Conservation (phyloP, 2,329 filamentous ascomycete genomes). For the Apiospora kogelbergensis region DNA sequence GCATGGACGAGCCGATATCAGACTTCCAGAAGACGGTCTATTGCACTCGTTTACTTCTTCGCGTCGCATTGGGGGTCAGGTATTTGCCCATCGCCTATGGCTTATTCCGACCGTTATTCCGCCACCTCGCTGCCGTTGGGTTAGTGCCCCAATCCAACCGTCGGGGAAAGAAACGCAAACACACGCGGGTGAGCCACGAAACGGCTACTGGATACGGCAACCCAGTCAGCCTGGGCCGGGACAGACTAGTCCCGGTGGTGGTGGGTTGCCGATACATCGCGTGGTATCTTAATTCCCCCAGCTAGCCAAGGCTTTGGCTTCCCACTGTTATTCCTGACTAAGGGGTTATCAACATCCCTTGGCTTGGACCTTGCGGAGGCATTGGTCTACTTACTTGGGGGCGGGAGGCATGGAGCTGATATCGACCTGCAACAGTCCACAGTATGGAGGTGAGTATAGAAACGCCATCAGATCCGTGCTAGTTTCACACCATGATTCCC, state of each 20-base stretch:
- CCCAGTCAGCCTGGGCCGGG: not conserved
- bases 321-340: constrained; percentile 1
- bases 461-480: not conserved
- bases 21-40: not conserved
- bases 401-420: not conserved
- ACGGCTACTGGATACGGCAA: not conserved
- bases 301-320: not conserved
- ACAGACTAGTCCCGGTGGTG: not conserved
- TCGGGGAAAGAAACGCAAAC: not conserved
- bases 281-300: not conserved
- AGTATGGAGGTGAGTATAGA: constrained; percentile 1
- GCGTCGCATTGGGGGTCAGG: not conserved
- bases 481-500: not conserved
- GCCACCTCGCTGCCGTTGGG: not conserved
- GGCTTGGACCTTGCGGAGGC: not conserved
- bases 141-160: not conserved
- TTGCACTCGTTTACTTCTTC: not conserved
- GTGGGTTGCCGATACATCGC: not conserved
- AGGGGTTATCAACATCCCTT: constrained; percentile 1
- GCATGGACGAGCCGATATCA: not conserved
- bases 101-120: not conserved
- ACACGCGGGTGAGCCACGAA: not conserved
- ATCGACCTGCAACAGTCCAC: not conserved
- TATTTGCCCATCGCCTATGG: not conserved
- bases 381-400: not conserved